phyloP scores from a whole-genome alignment of 208 protist genomes.

The Trypanosoma avium region DNA sequence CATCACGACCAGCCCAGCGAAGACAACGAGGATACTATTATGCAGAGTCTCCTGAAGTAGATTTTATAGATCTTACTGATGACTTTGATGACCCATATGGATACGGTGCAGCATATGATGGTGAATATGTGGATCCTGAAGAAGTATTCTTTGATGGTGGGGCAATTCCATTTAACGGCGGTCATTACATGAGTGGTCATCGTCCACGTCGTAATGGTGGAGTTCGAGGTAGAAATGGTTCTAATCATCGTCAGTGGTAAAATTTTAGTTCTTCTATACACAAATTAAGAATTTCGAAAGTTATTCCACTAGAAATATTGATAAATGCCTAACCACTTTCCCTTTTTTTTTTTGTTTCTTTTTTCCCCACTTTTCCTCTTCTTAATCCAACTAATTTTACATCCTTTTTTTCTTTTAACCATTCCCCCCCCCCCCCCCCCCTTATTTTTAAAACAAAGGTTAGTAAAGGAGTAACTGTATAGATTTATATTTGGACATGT shows the following conservation, averaged over 20 bases:
- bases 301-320: too few relatives aligned
- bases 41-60: slow-evolving; percentile 68
- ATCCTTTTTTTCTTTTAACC: too few relatives aligned
- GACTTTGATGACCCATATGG: slow-evolving; percentile 47
- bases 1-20: slow-evolving; percentile 22
- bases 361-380: too few relatives aligned
- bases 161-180: slow-evolving; percentile 55
- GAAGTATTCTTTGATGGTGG: slow-evolving; percentile 35
- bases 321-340: too few relatives aligned
- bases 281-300: too few relatives aligned
- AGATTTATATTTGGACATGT: too few relatives aligned
- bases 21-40: slow-evolving; percentile 50
- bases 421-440: too few relatives aligned
- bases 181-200: slow-evolving; percentile 62
- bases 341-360: too few relatives aligned
- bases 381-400: too few relatives aligned
- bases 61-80: slow-evolving; percentile 34
- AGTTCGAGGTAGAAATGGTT: slow-evolving; percentile 9
- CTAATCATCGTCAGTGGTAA: slow-evolving; percentile 15
- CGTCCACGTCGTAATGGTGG: slow-evolving; percentile 22
- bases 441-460: too few relatives aligned
- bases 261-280: too few relatives aligned
- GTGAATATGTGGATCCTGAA: slow-evolving; percentile 18
- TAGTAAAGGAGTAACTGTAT: too few relatives aligned
- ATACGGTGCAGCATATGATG: slow-evolving; percentile 35